Base-by-base conservation (phyloP, 1,284 basidiomycete species). In the Rhodotorula sp. region DNA sequence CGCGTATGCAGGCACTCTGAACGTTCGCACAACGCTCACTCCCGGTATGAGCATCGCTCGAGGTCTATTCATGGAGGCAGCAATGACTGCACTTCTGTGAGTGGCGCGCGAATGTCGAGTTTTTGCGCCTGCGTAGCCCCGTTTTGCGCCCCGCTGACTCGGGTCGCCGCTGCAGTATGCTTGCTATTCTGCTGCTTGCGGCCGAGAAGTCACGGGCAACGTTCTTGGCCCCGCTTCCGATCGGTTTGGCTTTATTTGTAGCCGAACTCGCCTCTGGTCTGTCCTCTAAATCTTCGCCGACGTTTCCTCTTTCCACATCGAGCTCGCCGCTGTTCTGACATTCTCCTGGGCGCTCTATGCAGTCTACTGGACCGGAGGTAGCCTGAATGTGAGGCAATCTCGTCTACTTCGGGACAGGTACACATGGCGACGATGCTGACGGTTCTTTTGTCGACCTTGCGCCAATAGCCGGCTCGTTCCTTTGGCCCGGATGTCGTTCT, bases 401-500 rank as follows among this genome's bases (percentile, higher is more conserved):
- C 8, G 10, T 42, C 37, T 42, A 14, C 10, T 14, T 12, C 10
- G 37, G 37, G 2, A 3, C 3, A 12, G 10, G 8, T 42, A 10
- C 37, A 8, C 37, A 12, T 12, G 37, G 37, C 8, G 10, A 42
- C 10, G 37, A 42, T 12, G 37, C 37, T 42, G 37, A 42, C 37
- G 7, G 6, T 37, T 42, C 37, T 42, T 42, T 14, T 12, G 37
- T 12, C 37, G 2, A 42, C 10, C 37, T 14, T 42, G 10, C 37
- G 10, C 37, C 37, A 14, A 12, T 18, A 56, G 55, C 63, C 62
- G 6, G 66, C 70, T 10, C 53, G 69, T 26, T 82, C 89, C 0
- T 90, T 91, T 78, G 90, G 89, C 0, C 90, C 90, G 0, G 87
- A 89, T 7, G 87, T 86, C 22, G 83, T 90, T 51, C 83, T 84